These are phyloP conservation scores for Dichotomocladium elegans DNA, from an alignment of 371 early-diverging fungal genomes.

Conservation along the genomic window DNA sequence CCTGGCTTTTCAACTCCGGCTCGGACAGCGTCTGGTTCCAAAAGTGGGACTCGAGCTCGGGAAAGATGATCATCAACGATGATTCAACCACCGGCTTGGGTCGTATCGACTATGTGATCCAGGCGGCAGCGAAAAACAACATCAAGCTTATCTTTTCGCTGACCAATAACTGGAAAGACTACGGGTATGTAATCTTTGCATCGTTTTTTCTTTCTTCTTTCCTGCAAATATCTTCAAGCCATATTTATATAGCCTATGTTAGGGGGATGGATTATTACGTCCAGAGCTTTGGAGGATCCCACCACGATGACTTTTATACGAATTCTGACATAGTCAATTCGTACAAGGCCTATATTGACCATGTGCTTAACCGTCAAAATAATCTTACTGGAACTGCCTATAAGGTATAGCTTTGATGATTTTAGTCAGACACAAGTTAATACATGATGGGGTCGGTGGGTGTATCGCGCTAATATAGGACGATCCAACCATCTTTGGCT, in stretches of 20 bases:
- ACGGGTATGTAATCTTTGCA: background rate
- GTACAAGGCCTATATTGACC: slow-evolving; percentile 3
- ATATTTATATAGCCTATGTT: background rate
- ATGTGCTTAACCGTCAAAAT: slow-evolving; percentile 1
- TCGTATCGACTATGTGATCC: slow-evolving; percentile 6
- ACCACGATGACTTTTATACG: slow-evolving; percentile 8
- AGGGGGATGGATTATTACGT: slow-evolving; percentile 8
- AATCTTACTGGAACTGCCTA: slow-evolving; percentile 1
- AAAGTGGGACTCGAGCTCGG: background rate
- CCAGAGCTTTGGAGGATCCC: background rate
- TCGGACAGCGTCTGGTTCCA: background rate
- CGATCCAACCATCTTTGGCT: slow-evolving; percentile 7
- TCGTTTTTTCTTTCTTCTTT: background rate
- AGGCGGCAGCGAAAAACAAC: background rate
- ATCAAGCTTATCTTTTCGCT: slow-evolving; percentile 8
- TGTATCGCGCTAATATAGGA: background rate
- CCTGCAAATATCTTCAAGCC: background rate
- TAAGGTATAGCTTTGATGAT: no score
- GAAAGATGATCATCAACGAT: slow-evolving; percentile 2
- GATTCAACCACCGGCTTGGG: slow-evolving; percentile 1
- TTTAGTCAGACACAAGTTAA: no score
- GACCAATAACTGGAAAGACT: slow-evolving; percentile 6
- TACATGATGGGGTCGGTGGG: no score
- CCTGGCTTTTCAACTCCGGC: slow-evolving; percentile 7
- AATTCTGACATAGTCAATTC: background rate